Evolutionary conservation across 352 stramenopile species (phyloP).

Genomic region (Phytophthora sp.): DNA sequence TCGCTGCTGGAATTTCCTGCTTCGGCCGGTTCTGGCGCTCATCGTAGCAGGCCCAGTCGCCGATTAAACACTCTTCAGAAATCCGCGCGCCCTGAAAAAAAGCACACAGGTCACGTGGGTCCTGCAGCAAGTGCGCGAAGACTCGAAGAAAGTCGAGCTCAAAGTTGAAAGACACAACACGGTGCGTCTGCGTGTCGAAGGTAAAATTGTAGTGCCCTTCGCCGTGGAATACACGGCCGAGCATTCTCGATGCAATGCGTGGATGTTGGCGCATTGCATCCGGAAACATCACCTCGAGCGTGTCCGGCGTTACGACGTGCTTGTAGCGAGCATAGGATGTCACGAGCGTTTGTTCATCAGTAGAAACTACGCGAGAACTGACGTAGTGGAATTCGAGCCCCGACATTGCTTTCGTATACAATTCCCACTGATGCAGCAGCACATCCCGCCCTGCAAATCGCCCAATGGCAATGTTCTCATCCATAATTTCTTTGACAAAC

Average conservation of each 20-base stretch:
- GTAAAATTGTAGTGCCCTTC: slow-evolving; percentile 47
- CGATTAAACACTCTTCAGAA: slow-evolving; percentile 59
- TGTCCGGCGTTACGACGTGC: slow-evolving; percentile 45
- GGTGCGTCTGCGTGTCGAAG: slow-evolving; percentile 45
- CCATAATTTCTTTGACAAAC: slow-evolving; percentile 55
- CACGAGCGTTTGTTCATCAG: slow-evolving; percentile 32
- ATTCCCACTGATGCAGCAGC: slow-evolving; percentile 57
- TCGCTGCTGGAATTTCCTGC: background rate
- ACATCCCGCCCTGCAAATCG: slow-evolving; percentile 45
- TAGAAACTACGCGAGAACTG: slow-evolving; percentile 32
- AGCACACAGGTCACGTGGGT: slow-evolving; percentile 41
- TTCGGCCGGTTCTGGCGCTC: background rate
- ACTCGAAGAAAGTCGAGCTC: slow-evolving; percentile 45
- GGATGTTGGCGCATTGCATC: slow-evolving; percentile 32
- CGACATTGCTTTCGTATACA: slow-evolving; percentile 50
- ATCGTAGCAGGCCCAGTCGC: slow-evolving; percentile 41
- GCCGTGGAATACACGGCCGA: slow-evolving; percentile 40
- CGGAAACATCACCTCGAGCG: slow-evolving; percentile 62
- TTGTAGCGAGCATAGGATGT: slow-evolving; percentile 48
- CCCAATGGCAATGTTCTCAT: slow-evolving; percentile 51
- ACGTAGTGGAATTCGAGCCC: slow-evolving; percentile 47
- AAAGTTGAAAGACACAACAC: slow-evolving; percentile 53
- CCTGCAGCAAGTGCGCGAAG: slow-evolving; percentile 47
- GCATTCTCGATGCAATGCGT: slow-evolving; percentile 30
- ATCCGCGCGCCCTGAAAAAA: slow-evolving; percentile 53